Evolutionary conservation across 768 basidiomycete species (phyloP).

Genomic region (Leccinellum albellum): DNA sequence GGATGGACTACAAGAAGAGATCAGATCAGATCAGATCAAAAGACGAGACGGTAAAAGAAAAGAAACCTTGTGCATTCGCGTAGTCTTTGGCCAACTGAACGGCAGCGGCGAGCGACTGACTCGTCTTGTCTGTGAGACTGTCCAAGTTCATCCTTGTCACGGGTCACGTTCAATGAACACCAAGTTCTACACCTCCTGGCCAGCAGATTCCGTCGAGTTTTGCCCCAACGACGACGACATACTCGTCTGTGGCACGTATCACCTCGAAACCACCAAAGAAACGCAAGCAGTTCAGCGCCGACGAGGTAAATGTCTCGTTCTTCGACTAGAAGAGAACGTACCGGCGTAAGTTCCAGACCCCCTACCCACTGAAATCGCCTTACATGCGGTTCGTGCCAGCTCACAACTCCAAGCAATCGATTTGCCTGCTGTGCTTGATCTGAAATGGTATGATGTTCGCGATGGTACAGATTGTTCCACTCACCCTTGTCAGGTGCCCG

Average conservation of each 20-base stretch:
- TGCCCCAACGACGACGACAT: slow-evolving; percentile 69
- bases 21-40: not conserved
- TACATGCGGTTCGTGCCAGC: slow-evolving; percentile 30
- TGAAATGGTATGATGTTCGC: slow-evolving; percentile 77
- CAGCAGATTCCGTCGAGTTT: slow-evolving; percentile 90
- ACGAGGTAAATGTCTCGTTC: slow-evolving; percentile 72
- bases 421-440: slow-evolving; percentile 82
- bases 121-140: slow-evolving; percentile 77
- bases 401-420: slow-evolving; percentile 63
- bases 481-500: slow-evolving; percentile 52
- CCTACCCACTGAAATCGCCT: not conserved
- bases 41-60: not conserved
- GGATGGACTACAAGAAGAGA: slow-evolving; percentile 57
- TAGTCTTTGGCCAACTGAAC: slow-evolving; percentile 83
- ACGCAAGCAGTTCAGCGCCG: slow-evolving; percentile 37
- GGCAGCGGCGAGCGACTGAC: slow-evolving; percentile 64
- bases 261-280: slow-evolving; percentile 47
- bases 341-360: slow-evolving; percentile 33
- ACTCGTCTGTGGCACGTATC: slow-evolving; percentile 90
- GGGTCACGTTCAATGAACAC: slow-evolving; percentile 1
- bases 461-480: not conserved
- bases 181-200: slow-evolving; percentile 64
- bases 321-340: slow-evolving; percentile 38
- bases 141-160: slow-evolving; percentile 50
- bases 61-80: slow-evolving; percentile 69